These are phyloP conservation scores for Gaeumannomyces sp. DNA, from an alignment of 2,329 filamentous ascomycete genomes.

Conservation along the genomic window DNA sequence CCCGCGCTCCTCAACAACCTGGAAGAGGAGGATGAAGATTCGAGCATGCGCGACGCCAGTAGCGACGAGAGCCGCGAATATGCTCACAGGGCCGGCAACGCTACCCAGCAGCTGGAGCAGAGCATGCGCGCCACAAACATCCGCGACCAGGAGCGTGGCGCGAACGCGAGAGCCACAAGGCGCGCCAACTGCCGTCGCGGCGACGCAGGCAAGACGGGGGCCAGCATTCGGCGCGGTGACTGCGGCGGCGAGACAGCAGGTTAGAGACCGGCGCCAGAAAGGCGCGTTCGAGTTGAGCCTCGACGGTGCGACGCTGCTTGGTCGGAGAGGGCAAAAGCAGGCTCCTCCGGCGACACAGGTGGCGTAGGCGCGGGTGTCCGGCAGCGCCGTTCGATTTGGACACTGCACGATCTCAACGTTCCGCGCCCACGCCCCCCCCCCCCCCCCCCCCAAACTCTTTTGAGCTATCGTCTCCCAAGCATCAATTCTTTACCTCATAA, in stretches of 20 bases:
- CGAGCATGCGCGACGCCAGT: constrained; percentile 39
- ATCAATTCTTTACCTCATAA: background rate
- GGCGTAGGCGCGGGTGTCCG: background rate
- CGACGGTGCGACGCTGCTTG: constrained; percentile 83
- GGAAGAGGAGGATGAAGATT: constrained; percentile 40
- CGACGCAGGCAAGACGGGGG: constrained; percentile 51
- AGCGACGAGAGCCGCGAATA: constrained; percentile 52
- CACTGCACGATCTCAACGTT: background rate
- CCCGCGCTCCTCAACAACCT: constrained; percentile 63
- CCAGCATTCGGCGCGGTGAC: constrained; percentile 83
- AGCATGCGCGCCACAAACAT: constrained; percentile 82
- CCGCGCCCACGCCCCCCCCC: too few relatives aligned
- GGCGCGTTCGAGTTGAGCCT: constrained; percentile 88
- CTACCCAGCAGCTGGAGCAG: constrained; percentile 70
- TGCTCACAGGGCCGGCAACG: constrained; percentile 30
- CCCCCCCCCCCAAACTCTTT: too few relatives aligned
- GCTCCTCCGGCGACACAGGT: constrained; percentile 29
- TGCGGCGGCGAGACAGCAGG: constrained; percentile 75
- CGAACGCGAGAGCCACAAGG: constrained; percentile 30
- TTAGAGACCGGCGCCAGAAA: constrained; percentile 61
- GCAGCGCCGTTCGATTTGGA: background rate
- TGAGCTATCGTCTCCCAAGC: background rate
- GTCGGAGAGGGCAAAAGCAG: constrained; percentile 56
- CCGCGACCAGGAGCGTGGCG: constrained; percentile 46
- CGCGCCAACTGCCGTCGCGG: constrained; percentile 17